phyloP scores from a whole-genome alignment of 2,329 filamentous ascomycete species.

The Macroventuria anomochaeta region DNA sequence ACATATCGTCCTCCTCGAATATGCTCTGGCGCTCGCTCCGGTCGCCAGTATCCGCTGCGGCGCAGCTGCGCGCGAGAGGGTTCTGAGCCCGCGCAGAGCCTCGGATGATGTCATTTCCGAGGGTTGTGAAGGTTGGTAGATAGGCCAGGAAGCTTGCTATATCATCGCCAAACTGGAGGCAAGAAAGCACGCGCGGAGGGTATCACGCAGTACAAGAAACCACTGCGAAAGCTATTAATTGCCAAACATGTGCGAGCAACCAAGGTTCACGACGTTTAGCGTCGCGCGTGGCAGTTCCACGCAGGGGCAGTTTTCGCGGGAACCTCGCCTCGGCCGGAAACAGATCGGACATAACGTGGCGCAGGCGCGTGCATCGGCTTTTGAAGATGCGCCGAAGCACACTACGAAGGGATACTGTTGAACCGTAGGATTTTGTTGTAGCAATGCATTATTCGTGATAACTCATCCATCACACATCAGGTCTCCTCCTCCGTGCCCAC shows the following conservation, averaged over 20 bases:
- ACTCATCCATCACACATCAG: conserved; percentile 15
- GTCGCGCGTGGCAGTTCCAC: conserved; percentile 14
- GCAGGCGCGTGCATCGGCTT: conserved; percentile 2
- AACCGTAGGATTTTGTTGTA: neutral
- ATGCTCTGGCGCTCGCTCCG: conserved; percentile 1
- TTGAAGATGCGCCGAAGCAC: conserved; percentile 12
- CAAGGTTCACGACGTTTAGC: conserved; percentile 16
- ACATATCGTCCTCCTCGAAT: conserved; percentile 34
- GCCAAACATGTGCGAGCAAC: conserved; percentile 13
- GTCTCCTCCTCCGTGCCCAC: conserved; percentile 53
- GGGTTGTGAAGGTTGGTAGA: neutral
- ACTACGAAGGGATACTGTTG: neutral
- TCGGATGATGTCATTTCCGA: conserved; percentile 46
- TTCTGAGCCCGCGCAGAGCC: conserved; percentile 35
- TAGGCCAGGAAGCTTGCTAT: conserved; percentile 1
- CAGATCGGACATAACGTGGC: conserved; percentile 8
- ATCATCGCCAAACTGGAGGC: conserved; percentile 12
- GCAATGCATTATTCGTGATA: neutral
- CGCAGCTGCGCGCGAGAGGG: conserved; percentile 35
- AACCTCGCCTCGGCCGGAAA: no score
- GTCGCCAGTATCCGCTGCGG: conserved; percentile 18
- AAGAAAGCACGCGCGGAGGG: neutral
- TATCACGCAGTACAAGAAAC: conserved; percentile 7
- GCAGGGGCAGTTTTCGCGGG: conserved; percentile 31
- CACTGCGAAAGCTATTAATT: conserved; percentile 3